Evolutionary conservation across 768 basidiomycete species (phyloP), one percentile per base, ranked within the genome.

Genomic region (Mycena galericulata): DNA sequence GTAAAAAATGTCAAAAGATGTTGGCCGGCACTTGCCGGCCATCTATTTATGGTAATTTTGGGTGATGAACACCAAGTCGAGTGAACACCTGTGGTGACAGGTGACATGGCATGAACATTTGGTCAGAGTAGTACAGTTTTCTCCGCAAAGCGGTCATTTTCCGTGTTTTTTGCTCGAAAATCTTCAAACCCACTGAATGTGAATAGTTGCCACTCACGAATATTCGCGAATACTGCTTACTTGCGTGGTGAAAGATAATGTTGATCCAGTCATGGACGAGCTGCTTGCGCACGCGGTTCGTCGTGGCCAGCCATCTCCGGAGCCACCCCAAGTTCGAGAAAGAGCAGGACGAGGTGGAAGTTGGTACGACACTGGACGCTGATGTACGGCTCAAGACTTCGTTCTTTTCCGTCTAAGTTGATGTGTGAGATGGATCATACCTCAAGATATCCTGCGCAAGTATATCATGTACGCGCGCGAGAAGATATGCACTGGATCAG

Each of bases 381-480:
- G 97, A 98, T 83, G 96, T 97, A 79, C 78, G 92, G 14, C 17
- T 83, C n/a, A n/a, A n/a, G n/a, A n/a, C 26, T n/a, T 38, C 18
- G 8, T 40, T n/a, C 18, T 22, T 62, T 59, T 45, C 17, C 27
- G 36, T 47, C 29, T 22, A 43, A 20, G 34, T 60, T 68, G 56
- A 51, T n/a, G 47, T 64, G 30, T 59, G 26, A 32, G 34, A 38
- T 64, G 99, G 97, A 88, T 98, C 73, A 99, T 99, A 73, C 94
- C 97, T 0, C 98, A 99, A 85, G 97, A 99, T 70, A 81, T 97
- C 38, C 88, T 99, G 27, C 90, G 94, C 57, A 99, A 99, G 78
- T 99, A 99, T 79, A 98, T 99, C 83, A 97, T 99, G 94, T 99
- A 99, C 75, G 96, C 97, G 0, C 90, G 95, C 67, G 98, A 99